Evolutionary conservation across 352 stramenopile species (phyloP).

Genomic region (Globisporangium cystogenes): DNA sequence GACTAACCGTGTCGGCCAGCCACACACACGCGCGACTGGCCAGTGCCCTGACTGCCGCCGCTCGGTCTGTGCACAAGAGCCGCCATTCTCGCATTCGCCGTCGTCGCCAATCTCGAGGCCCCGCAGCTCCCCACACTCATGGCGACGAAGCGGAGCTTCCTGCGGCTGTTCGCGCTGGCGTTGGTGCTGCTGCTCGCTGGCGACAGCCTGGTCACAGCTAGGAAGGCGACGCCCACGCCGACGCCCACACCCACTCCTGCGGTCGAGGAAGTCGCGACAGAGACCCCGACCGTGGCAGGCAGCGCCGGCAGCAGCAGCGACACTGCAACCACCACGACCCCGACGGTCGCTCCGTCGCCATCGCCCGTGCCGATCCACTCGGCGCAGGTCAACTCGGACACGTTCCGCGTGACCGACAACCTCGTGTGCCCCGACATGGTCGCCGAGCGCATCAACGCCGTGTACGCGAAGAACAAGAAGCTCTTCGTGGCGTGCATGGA

Average conservation of each 20-base stretch:
- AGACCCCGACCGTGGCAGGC: neutral
- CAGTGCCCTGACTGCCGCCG: too few relatives aligned
- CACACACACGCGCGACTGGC: too few relatives aligned
- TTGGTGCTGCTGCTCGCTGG: neutral
- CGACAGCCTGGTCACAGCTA: neutral
- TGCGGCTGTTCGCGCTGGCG: neutral
- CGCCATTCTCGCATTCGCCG: neutral
- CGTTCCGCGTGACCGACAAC: constrained; percentile 38
- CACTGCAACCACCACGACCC: neutral
- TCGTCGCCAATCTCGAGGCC: too few relatives aligned
- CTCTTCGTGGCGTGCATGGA: constrained; percentile 41
- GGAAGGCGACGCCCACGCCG: neutral
- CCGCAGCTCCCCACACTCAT: neutral
- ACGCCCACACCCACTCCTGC: constrained; percentile 2
- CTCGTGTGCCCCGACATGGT: constrained; percentile 37
- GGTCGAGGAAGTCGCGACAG: neutral
- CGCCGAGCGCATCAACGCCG: constrained; percentile 25
- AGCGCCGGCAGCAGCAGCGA: neutral
- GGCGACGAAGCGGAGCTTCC: neutral
- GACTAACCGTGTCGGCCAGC: too few relatives aligned
- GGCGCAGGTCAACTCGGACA: constrained; percentile 28
- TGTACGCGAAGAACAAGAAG: constrained; percentile 43
- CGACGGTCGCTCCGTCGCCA: neutral
- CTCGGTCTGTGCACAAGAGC: neutral
- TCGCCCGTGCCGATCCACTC: constrained; percentile 21